Base-by-base conservation (phyloP, 345 rosid species). In the Bruguiera gymnorhiza region DNA sequence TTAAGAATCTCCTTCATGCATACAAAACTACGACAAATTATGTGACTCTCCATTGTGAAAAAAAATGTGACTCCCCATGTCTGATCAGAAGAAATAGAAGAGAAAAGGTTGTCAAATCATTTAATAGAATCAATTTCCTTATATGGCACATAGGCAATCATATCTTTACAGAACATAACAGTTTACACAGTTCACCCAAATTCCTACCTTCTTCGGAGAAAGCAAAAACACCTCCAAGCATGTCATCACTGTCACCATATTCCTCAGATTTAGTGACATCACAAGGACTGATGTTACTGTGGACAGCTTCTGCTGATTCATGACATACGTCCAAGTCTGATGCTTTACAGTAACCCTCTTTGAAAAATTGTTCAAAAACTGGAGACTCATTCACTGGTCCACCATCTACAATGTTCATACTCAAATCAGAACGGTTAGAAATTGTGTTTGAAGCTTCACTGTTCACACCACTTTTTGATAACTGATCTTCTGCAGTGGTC, bases 181-280 rank as follows among this genome's bases (percentile, higher is more conserved):
- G 9, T 67, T 39, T 11, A 16, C 7, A 23, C 4, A n/a, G 48
- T 62, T 32, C 24, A 69, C 57, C 58, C 67, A 51, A 24, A 54
- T 52, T 29, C 72, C 31, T 82, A 92, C 99, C 99, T 83, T 87
- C 92, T 81, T 96, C 96, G 3, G 91, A 96, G 85, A 96, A 96
- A 80, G 88, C 85, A 68, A 92, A 96, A 81, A 92, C 86, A 75
- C 91, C 96, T 75, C 98, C 99, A 52, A 92, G 86, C 87, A 90
- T 86, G 74, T 87, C 93, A 73, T 90, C 94, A 32, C 81, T 80
- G n/a, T 89, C 98, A 29, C 69, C 85, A 65, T 85, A 88, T 74
- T 88, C 95, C 76, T 87, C 94, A 5, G 85, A 67, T 74, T 92
- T 90, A 62, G 78, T 87, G 66, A 78, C 71, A 60, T 80, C 96